Conservation (phyloP, 352 stramenopile species). For the Halophytophthora polymorphica region DNA sequence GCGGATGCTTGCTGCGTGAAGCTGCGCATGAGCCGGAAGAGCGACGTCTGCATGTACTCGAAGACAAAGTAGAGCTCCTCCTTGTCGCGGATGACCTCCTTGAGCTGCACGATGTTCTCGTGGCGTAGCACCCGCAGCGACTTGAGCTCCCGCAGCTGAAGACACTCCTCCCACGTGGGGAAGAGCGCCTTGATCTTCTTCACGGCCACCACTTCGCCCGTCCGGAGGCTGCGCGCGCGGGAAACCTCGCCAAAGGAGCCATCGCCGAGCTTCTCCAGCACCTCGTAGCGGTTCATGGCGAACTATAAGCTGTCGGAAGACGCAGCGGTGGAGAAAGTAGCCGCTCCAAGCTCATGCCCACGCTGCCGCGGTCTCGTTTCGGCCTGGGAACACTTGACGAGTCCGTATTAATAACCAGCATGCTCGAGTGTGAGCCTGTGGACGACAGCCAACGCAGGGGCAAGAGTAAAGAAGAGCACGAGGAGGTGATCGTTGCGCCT, state of each 20-base stretch:
- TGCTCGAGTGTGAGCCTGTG: too few species aligned
- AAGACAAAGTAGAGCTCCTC: constrained; percentile 89
- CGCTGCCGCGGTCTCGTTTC: not conserved
- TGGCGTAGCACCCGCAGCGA: constrained; percentile 71
- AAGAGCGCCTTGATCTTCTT: constrained; percentile 86
- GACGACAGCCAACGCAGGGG: not conserved
- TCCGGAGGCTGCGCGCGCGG: constrained; percentile 89
- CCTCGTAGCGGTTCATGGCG: constrained; percentile 89
- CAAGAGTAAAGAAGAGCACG: too few species aligned
- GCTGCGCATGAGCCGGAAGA: constrained; percentile 69
- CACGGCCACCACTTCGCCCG: constrained; percentile 86
- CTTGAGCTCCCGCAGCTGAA: constrained; percentile 79
- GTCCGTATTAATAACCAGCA: not conserved
- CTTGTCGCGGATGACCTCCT: constrained; percentile 84
- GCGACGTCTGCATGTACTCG: constrained; percentile 83
- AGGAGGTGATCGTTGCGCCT: too few species aligned
- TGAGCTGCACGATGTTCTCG: constrained; percentile 83
- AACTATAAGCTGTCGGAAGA: not conserved
- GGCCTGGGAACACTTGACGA: not conserved
- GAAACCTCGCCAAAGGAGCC: constrained; percentile 93
- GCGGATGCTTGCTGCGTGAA: constrained; percentile 20
- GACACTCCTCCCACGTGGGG: constrained; percentile 78
- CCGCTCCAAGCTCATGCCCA: not conserved
- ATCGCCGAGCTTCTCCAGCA: constrained; percentile 90
- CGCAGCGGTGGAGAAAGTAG: not conserved